These are phyloP conservation scores for Aspergillus campestris DNA, from an alignment of 495 filamentous ascomycete genomes.

Conservation along the genomic window DNA sequence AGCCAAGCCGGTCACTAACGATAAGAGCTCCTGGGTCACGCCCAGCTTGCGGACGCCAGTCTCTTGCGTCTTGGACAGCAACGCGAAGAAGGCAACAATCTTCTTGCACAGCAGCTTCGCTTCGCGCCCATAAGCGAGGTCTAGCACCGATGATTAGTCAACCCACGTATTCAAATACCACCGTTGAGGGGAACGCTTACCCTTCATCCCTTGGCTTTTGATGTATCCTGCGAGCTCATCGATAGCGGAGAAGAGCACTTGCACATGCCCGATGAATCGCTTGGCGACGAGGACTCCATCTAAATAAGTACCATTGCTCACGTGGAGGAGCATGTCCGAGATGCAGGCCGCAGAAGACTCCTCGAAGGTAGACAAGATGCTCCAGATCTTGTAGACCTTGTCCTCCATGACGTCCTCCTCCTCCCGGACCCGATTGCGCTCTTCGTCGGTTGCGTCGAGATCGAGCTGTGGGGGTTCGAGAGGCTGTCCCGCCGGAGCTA, in stretches of 20 bases:
- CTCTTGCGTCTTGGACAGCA: conserved; percentile 90
- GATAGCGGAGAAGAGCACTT: conserved; percentile 82
- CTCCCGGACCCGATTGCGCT: conserved; percentile 65
- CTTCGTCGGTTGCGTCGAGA: conserved; percentile 60
- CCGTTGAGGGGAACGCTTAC: conserved; percentile 32
- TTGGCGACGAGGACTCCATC: conserved; percentile 95
- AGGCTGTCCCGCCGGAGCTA: conserved; percentile 51
- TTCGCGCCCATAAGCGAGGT: conserved; percentile 84
- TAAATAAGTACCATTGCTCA: conserved; percentile 94
- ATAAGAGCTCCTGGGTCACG: conserved; percentile 93
- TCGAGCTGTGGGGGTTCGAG: conserved; percentile 41
- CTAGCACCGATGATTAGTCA: conserved; percentile 35
- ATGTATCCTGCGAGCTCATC: conserved; percentile 75
- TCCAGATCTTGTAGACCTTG: conserved; percentile 98
- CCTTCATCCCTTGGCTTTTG: conserved; percentile 60
- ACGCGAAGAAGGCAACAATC: conserved; percentile 93
- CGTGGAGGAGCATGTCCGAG: conserved; percentile 97
- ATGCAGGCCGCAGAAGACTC: conserved; percentile 97
- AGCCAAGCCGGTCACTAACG: conserved; percentile 90
- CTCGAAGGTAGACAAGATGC: conserved; percentile 91
- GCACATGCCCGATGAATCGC: conserved; percentile 92
- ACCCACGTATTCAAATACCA: conserved; percentile 3
- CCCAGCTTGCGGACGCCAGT: conserved; percentile 78
- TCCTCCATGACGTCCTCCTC: conserved; percentile 94
- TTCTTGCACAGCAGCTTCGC: conserved; percentile 98